phyloP scores from a whole-genome alignment of 805 yeast genomes.

The Nakazawaea molendinolei region DNA sequence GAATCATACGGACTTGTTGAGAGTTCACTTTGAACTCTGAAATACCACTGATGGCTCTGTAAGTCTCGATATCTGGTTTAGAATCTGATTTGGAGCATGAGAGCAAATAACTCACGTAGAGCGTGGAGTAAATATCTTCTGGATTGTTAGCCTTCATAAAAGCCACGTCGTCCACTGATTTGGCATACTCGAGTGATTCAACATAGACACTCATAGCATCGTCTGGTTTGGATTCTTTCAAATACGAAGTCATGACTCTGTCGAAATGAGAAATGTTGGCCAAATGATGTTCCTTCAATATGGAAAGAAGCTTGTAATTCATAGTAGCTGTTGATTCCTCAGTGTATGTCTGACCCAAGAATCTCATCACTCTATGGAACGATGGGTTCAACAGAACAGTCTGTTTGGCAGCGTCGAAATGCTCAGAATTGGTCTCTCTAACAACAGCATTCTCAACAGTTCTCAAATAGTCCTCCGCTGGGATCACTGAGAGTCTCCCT shows the following conservation, averaged over 20 bases:
- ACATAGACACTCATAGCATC: conserved; percentile 24
- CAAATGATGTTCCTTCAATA: conserved; percentile 15
- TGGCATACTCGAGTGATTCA: conserved; percentile 19
- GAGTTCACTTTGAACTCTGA: not conserved
- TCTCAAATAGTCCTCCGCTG: not conserved
- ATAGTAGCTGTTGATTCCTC: not conserved
- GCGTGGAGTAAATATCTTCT: not conserved
- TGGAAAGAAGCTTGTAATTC: conserved; percentile 15
- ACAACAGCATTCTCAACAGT: not conserved
- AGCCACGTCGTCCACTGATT: conserved; percentile 1
- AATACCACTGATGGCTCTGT: not conserved
- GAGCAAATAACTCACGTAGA: conserved; percentile 5
- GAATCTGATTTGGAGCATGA: conserved; percentile 11
- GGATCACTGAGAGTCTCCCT: not conserved
- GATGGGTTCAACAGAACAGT: not conserved
- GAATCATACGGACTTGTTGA: not conserved
- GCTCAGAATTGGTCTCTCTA: not conserved
- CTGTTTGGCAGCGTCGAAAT: not conserved
- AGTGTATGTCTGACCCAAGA: not conserved
- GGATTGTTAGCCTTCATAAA: not conserved
- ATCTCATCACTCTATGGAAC: conserved; percentile 5
- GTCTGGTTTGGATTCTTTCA: conserved; percentile 18
- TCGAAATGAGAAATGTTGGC: conserved; percentile 22
- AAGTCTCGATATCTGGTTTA: conserved; percentile 15
- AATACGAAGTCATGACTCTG: conserved; percentile 18